A percentile compares a stretch with the other conserved stretches of the same genome.
These are phyloP conservation scores for Limonomyces culmigenus DNA, from an alignment of 1,284 basidiomycete genomes.

Conservation along the genomic window DNA sequence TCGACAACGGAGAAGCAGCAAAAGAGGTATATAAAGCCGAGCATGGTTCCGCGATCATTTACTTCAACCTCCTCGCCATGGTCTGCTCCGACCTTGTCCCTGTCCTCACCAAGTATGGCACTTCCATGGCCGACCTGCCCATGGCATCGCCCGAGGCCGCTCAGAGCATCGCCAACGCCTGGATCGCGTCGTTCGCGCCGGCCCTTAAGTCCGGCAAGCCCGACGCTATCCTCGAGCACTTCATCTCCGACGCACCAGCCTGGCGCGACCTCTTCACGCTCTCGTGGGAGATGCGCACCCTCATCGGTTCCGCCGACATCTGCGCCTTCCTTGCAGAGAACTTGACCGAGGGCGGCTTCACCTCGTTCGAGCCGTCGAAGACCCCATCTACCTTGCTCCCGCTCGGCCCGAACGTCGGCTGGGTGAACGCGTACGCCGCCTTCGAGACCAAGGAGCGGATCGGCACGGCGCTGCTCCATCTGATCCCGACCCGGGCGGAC, in stretches of 20 bases:
- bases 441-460: constrained; percentile 36
- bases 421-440: constrained; percentile 39
- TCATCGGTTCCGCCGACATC: constrained; percentile 26
- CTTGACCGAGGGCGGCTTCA: constrained; percentile 16
- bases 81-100: constrained; percentile 12
- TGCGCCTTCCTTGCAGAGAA: constrained; percentile 19
- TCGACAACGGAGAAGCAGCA: no score
- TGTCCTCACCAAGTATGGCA: constrained; percentile 9
- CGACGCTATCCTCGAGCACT: constrained; percentile 15
- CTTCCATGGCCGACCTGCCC: constrained; percentile 9
- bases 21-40: no score
- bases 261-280: constrained; percentile 47
- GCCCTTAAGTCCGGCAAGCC: neutral
- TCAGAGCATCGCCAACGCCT: neutral
- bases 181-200: neutral
- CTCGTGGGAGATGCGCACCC: constrained; percentile 52
- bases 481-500: constrained; percentile 35
- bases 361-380: no score
- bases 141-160: no score
- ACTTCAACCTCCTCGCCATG: neutral
- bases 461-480: constrained; percentile 31
- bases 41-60: no score
- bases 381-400: no score
- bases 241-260: constrained; percentile 24
- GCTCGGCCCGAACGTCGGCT: constrained; percentile 33